Base-by-base conservation (phyloP, 768 basidiomycete species). In the Kwoniella dejecticola region DNA sequence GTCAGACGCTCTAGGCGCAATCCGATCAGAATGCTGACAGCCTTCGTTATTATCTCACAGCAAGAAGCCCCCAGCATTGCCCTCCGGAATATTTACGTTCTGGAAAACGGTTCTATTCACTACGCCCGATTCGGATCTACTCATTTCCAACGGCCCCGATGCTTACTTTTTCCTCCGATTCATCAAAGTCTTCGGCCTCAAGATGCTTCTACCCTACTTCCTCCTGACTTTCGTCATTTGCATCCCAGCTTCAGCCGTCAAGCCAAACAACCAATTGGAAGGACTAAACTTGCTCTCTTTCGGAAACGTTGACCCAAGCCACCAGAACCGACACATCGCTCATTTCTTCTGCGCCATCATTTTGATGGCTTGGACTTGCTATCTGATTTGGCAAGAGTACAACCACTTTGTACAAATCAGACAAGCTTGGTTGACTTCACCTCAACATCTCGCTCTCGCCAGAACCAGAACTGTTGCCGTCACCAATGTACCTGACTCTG, bases 141-240 rank as follows among this genome's bases (percentile, higher is more conserved):
- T 78, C 55, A 44, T 66, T 10, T 67, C 69, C 42, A 79, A 80
- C 49, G 79, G 79, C 45, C 67, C 67, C 36, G 79, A 80, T 56
- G 77, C 79, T 17, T 80, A 80, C 65, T 68, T 77, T 57, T 79
- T 76, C 56, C 48, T 78, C 10, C 64, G 75, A 45, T 80, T 71
- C 66, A 40, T 76, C 52, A 79, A 77, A 54, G 66, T 80, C 48
- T 75, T 80, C 54, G 76, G 77, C 7, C 53, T 79, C 49, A 65
- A 77, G 47, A 74, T 80, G 67, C 62, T 80, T 30, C 47, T 78
- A 23, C 79, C 79, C 31, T 78, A 78, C 69, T 64, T 75, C 48
- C 29, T 78, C 40, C 52, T 80, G 41, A 76, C 76, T 17, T 69
- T 69, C 58, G 54, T 69, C 60, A 60, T 80, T 58, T 71, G 77